These are phyloP conservation scores for Flueggea neowawraea DNA, from an alignment of 441 rosid genomes.

Conservation along the genomic window DNA sequence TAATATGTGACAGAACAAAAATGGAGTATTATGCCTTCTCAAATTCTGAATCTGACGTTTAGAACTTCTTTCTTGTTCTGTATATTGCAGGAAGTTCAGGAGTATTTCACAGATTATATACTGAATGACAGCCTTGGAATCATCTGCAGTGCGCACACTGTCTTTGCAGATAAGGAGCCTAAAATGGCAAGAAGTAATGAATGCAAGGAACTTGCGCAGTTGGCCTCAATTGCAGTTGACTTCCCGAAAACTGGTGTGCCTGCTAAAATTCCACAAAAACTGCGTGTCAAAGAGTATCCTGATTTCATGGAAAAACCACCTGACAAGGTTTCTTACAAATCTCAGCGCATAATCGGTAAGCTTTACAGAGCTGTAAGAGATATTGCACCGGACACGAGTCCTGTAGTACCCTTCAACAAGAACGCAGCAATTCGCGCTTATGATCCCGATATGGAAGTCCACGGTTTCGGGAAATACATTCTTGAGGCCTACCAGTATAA, in stretches of 20 bases:
- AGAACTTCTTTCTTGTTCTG: background rate
- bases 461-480: conserved; percentile 46
- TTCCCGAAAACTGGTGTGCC: conserved; percentile 93
- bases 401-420: conserved; percentile 38
- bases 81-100: conserved; percentile 63
- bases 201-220: conserved; percentile 58
- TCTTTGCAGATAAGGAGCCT: conserved; percentile 58
- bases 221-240: conserved; percentile 75
- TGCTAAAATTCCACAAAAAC: conserved; percentile 56
- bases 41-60: too few species aligned
- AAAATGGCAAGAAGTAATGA: conserved; percentile 43
- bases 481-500: conserved; percentile 51
- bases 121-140: conserved; percentile 80
- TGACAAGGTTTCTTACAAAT: conserved; percentile 62
- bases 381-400: conserved; percentile 36
- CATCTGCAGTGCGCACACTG: conserved; percentile 78
- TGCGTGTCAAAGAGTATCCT: conserved; percentile 60
- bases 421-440: conserved; percentile 44
- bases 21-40: too few species aligned
- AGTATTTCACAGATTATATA: conserved; percentile 72
- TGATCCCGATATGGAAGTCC: conserved; percentile 73
- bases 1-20: too few species aligned
- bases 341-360: conserved; percentile 65
- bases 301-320: conserved; percentile 86
- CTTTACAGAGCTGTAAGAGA: conserved; percentile 71